phyloP scores from a whole-genome alignment of 305 asterid genomes.

The Solanum aculeatissimum region DNA sequence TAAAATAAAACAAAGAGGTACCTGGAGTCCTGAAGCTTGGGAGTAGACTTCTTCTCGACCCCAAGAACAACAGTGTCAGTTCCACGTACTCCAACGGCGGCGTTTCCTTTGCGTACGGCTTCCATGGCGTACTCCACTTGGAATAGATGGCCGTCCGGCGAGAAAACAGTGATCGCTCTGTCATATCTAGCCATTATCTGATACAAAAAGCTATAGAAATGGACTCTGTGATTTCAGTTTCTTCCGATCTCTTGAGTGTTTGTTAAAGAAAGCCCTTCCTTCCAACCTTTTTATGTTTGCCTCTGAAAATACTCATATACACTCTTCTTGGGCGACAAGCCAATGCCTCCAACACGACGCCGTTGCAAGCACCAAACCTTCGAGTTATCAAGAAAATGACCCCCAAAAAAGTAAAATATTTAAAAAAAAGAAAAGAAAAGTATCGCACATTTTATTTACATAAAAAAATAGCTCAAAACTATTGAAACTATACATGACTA shows the following conservation, averaged over 20 bases:
- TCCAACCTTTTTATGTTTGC: not conserved
- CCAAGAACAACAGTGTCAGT: slow-evolving; percentile 81
- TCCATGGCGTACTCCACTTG: slow-evolving; percentile 98
- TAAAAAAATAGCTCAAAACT: no score
- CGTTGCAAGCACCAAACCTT: not conserved
- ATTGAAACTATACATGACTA: no score
- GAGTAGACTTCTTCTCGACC: slow-evolving; percentile 91
- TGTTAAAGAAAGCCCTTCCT: not conserved
- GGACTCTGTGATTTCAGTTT: not conserved
- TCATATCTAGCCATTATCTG: slow-evolving; percentile 75
- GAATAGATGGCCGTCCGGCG: slow-evolving; percentile 92
- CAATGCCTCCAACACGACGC: not conserved
- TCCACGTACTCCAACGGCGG: slow-evolving; percentile 98
- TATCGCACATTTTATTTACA: no score
- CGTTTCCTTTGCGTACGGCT: slow-evolving; percentile 97
- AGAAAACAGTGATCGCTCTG: slow-evolving; percentile 90
- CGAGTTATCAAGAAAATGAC: no score
- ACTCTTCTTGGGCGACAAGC: slow-evolving; percentile 3
- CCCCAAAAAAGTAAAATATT: no score
- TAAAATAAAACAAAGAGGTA: not conserved
- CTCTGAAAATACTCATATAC: not conserved
- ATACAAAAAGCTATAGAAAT: not conserved
- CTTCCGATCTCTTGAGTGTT: not conserved
- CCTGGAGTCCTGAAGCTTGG: slow-evolving; percentile 94
- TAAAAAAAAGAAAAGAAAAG: no score